Evolutionary conservation across 1,139 yeast genomes (phyloP), one percentile per base, ranked within the genome.

Genomic region (Pichia sp.): DNA sequence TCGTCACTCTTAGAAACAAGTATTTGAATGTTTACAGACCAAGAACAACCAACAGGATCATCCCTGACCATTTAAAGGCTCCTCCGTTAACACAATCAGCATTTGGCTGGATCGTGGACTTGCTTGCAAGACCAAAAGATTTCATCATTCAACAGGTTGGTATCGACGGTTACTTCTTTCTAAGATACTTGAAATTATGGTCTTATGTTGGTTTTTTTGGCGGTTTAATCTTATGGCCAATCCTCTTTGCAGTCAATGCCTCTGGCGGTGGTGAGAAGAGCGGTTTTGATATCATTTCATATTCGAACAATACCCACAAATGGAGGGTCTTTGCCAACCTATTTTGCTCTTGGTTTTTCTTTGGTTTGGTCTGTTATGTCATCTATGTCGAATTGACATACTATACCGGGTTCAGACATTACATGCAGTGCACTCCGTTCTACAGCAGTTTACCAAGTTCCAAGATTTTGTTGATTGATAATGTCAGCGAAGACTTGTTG

Each of bases 321-420:
- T 68, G 76, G 45, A 75, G 96, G 49, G 86, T 85, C 67, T 93
- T 81, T 66, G 97, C 97, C 2, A 96, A 91, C 62, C 91, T 84
- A 2, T 76, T 93, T 52, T 69, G 88, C 46, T 82, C 93, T 4
- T 86, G 96, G 94, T 57, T 81, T 35, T 87, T 78, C 63, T 88
- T 84, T 66, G 90, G 94, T 39, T 65, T 73, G 37, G 75, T 87
- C 46, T 65, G 87, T 37, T 89, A 79, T 63, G 74, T 85, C 30
- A 75, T 90, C 51, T 90, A 88, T 69, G 73, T 96, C 47, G 99
- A 93, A 67, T 71, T 90, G 63, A 79, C 80, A 55, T 90, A 81
- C 67, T 93, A 83, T 69, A 79, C 85, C 51, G 81, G 94, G 5
- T 74, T 89, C 56, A 79, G 96, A 61, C 86, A 85, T 58, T 94